Base-by-base conservation (phyloP, 306 rosid genomes). In the Cercis canadensis region DNA sequence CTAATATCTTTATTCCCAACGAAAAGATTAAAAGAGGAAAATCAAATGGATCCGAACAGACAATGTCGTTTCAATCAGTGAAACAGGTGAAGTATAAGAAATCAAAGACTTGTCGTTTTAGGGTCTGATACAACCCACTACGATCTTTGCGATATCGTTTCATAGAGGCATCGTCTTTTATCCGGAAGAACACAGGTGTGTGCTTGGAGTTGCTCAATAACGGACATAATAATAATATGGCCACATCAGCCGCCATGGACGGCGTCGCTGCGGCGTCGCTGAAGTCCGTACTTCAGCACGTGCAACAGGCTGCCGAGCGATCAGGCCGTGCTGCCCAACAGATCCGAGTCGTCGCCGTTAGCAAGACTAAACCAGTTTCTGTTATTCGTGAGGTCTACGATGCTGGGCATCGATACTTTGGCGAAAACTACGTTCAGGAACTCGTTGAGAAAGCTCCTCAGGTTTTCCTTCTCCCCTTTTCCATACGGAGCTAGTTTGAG, bases 351-450 rank as follows among this genome's bases (percentile, higher is more conserved):
- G 91, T 94, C 53, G 98, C 96, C 18, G 98, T 87, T 43, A 89
- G 97, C 84, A 94, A 94, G 79, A 94, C 95, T 36, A 94, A 94
- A 77, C 66, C 92, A 7, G 85, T 83, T 45, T 76, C 96, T 43
- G 61, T 78, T 60, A 57, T 90, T 81, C 88, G 80, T 15, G 87
- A 87, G 62, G 90, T 94, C 11, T 89, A 94, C 82, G 92, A 90
- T 33, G 89, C 94, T n/a, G 97, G 98, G 9, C 97, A 85, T 59
- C 92, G 90, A 43, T 76, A 78, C 82, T 94, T 94, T 77, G 98
- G 97, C 51, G 97, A 94, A 83, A 94, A 94, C 64, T 94, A 94
- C 76, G 97, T 90, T 68, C 95, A 89, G 67, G 98, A 90, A 73
- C 45, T 90, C 72, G 36, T 90, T 54, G 90, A 89, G 10, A 94